Evolutionary conservation across 768 basidiomycete species (phyloP).

Genomic region (Russula earlei): DNA sequence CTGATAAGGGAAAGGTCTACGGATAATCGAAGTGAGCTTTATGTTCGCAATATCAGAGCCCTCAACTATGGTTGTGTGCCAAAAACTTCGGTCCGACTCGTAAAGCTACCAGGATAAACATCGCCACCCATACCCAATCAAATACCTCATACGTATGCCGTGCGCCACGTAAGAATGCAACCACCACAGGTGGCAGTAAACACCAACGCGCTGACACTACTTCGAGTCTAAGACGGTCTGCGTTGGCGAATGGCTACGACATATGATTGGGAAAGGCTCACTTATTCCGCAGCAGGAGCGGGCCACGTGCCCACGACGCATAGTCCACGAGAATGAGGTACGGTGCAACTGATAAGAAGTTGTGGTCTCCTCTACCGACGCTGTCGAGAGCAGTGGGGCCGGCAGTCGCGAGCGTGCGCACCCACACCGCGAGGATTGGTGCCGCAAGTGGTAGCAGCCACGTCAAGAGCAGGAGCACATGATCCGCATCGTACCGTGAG

Average conservation of each 20-base stretch:
- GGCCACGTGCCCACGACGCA: conserved; percentile 39
- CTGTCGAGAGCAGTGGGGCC: conserved; percentile 67
- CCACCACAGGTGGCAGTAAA: conserved; percentile 38
- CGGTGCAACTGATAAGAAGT: conserved; percentile 53
- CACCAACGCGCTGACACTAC: conserved; percentile 42
- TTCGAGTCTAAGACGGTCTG: conserved; percentile 11
- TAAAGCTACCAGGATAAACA: conserved; percentile 37
- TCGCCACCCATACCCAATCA: conserved; percentile 43
- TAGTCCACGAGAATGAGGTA: conserved; percentile 57
- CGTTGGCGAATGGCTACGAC: not conserved
- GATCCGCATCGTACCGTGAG: conserved; percentile 38
- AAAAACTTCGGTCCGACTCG: conserved; percentile 33
- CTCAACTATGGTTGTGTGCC: conserved; percentile 4
- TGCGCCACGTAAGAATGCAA: conserved; percentile 62
- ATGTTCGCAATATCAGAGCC: not conserved
- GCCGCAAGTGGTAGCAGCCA: conserved; percentile 71
- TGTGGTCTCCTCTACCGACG: conserved; percentile 73
- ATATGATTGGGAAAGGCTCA: not conserved
- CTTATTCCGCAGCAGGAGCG: conserved; percentile 26
- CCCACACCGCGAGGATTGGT: conserved; percentile 82
- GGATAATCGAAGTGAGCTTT: not conserved
- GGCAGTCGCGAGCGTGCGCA: conserved; percentile 72
- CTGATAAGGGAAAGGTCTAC: not conserved
- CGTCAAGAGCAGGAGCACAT: conserved; percentile 67
- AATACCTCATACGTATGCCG: conserved; percentile 56